Evolutionary conservation across 306 rosid species (phyloP), one percentile per base, ranked within the genome.

Genomic region (Acacia crassicarpa): DNA sequence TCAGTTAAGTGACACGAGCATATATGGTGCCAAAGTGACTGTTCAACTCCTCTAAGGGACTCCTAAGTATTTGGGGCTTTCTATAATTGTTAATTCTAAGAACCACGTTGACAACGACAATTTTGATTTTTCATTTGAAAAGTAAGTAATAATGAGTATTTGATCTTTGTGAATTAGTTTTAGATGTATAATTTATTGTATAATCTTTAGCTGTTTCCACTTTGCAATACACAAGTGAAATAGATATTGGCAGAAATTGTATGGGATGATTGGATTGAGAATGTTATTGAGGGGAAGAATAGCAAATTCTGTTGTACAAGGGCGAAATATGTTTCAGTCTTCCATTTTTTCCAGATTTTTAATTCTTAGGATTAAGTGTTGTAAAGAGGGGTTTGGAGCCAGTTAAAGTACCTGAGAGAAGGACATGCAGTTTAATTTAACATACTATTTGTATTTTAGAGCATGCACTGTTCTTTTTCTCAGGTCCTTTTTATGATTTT

Each of bases 61-160:
- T 61, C 33, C 33, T 11, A 27, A 4, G 0, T 25, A 19, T 10
- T 25, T 0, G 19, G 35, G 67, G 67, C 38, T 62, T 25, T 62
- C 67, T 62, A 11, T 62, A 62, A 25, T 62, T 59, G 65, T 9
- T 58, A 56, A 10, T 22, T 61, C 13, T 6, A 27, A 19, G 23
- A 75, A 75, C 61, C 71, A n/a, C 67, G 62, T 54, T 58, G 48
- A 72, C 67, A 33, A 63, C 63, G 74, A 43, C 62, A 76, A 54
- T 80, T 75, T 69, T 66, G 19, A 19, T 85, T 76, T 67, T 56
- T 20, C 35, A 78, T 66, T 46, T 17, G 27, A 11, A 22, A 45
- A 43, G 20, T 40, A 41, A 30, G 32, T 53, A 38, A 68, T 9
- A 20, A 68, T 22, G 74, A 77, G 45, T 33, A 65, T 33, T 69